Percentiles rank a stretch among this genome's conserved stretches.
Conservation (phyloP, 768 basidiomycete species). For the Crassisporium funariophilum region DNA sequence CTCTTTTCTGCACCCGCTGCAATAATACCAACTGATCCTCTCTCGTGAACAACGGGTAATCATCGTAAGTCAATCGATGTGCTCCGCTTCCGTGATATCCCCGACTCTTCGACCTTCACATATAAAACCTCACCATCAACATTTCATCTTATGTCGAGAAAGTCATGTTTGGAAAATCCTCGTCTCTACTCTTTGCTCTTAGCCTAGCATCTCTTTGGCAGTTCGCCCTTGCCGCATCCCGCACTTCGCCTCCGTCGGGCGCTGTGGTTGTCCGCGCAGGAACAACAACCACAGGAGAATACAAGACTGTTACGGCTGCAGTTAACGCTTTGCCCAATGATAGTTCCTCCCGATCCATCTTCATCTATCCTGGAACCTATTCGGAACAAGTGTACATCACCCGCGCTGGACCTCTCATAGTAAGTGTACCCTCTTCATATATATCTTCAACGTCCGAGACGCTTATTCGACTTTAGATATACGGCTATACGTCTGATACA, state of each 20-base stretch:
- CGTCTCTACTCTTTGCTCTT: not conserved
- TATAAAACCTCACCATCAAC: not conserved
- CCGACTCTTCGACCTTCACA: conserved; percentile 3
- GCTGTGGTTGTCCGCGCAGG: conserved; percentile 41
- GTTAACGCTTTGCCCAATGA: conserved; percentile 42
- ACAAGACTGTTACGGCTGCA: conserved; percentile 39
- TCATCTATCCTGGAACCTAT: conserved; percentile 51
- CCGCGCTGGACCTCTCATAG: conserved; percentile 42
- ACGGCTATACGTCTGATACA: conserved; percentile 35
- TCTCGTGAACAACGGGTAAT: too few species aligned
- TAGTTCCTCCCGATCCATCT: conserved; percentile 36
- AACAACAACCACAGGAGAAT: conserved; percentile 38
- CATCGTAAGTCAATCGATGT: too few species aligned
- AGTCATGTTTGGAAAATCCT: not conserved
- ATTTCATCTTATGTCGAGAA: not conserved
- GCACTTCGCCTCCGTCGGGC: conserved; percentile 42
- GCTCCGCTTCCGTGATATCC: not conserved
- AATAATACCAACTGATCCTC: too few species aligned
- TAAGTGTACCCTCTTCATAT: conserved; percentile 8
- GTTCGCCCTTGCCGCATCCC: conserved; percentile 5
- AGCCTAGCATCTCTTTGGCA: not conserved
- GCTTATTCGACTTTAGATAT: conserved; percentile 30
- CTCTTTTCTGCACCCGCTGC: too few species aligned
- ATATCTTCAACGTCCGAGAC: not conserved
- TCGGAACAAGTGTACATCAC: conserved; percentile 43